Evolutionary conservation across 495 filamentous ascomycete genomes (phyloP).

Genomic region (Sporormia fimetaria): DNA sequence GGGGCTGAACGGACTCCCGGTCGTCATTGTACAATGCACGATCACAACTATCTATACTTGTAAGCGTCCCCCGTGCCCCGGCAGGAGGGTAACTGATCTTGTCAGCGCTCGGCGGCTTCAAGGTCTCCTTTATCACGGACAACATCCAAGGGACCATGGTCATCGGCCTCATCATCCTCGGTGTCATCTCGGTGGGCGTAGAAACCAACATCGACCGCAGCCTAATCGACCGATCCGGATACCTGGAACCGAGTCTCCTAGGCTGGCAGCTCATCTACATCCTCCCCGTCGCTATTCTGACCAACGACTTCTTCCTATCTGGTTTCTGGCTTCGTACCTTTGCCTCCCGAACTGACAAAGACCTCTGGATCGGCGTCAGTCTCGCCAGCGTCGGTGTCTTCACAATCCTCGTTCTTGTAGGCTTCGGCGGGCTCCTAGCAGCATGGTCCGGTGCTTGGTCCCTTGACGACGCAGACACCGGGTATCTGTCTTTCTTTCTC

Average conservation of each 20-base stretch:
- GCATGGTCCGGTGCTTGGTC: constrained; percentile 54
- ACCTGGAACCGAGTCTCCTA: constrained; percentile 48
- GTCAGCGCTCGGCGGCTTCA: constrained; percentile 60
- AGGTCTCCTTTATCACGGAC: constrained; percentile 67
- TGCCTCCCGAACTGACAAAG: constrained; percentile 61
- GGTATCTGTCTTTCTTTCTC: constrained; percentile 60
- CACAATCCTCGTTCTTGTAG: constrained; percentile 54
- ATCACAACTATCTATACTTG: constrained; percentile 71
- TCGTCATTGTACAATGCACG: constrained; percentile 58
- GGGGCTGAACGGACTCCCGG: constrained; percentile 58
- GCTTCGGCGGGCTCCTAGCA: constrained; percentile 56
- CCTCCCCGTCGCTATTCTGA: constrained; percentile 60
- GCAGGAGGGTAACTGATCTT: background rate
- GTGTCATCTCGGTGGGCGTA: constrained; percentile 58
- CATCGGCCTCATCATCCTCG: constrained; percentile 53
- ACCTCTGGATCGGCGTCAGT: constrained; percentile 58
- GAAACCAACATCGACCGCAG: constrained; percentile 57
- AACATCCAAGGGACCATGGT: constrained; percentile 69
- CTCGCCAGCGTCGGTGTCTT: constrained; percentile 50
- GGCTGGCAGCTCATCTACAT: constrained; percentile 74
- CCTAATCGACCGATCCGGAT: constrained; percentile 49
- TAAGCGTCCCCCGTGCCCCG: constrained; percentile 31
- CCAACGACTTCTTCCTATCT: constrained; percentile 69
- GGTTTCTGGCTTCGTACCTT: constrained; percentile 76
- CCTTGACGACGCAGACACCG: constrained; percentile 40